Evolutionary conservation across 2,329 filamentous ascomycete genomes (phyloP).

Genomic region (Phialophora macrospora): DNA sequence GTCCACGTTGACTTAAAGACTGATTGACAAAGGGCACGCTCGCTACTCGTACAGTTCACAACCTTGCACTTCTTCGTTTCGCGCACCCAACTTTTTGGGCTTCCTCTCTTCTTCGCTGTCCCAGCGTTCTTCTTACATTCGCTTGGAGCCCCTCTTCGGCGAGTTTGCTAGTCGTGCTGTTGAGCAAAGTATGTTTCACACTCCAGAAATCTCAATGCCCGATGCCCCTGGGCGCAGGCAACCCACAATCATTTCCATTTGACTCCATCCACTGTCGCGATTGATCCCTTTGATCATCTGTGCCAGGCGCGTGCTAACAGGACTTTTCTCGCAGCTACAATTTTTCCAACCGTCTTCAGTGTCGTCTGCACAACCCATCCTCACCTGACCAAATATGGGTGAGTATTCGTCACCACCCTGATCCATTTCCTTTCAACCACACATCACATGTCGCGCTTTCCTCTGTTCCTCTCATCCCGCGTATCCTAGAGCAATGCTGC

Average conservation of each 20-base stretch:
- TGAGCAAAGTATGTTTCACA: constrained; percentile 16
- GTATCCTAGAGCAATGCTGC: neutral
- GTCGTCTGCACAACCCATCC: constrained; percentile 22
- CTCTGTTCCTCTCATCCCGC: constrained; percentile 4
- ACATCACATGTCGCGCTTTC: constrained; percentile 6
- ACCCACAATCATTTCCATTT: constrained; percentile 17
- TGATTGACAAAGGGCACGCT: constrained; percentile 18
- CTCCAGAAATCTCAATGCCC: constrained; percentile 4
- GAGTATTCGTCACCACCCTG: constrained; percentile 26
- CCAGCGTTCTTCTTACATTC: constrained; percentile 32
- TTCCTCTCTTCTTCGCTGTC: constrained; percentile 23
- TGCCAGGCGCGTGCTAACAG: constrained; percentile 26
- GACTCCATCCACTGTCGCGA: constrained; percentile 1
- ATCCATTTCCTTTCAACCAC: constrained; percentile 9
- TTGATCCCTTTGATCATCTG: neutral
- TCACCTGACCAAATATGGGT: constrained; percentile 33
- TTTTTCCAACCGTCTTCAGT: constrained; percentile 22
- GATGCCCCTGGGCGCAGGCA: constrained; percentile 16
- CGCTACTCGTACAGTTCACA: constrained; percentile 13
- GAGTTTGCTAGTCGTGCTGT: constrained; percentile 9
- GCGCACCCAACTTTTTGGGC: constrained; percentile 23
- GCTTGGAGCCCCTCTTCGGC: constrained; percentile 21
- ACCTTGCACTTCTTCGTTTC: constrained; percentile 21
- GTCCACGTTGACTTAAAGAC: constrained; percentile 8
- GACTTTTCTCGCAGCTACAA: constrained; percentile 20